Evolutionary conservation across 306 rosid species (phyloP).

Genomic region (Dalbergia oliveri): DNA sequence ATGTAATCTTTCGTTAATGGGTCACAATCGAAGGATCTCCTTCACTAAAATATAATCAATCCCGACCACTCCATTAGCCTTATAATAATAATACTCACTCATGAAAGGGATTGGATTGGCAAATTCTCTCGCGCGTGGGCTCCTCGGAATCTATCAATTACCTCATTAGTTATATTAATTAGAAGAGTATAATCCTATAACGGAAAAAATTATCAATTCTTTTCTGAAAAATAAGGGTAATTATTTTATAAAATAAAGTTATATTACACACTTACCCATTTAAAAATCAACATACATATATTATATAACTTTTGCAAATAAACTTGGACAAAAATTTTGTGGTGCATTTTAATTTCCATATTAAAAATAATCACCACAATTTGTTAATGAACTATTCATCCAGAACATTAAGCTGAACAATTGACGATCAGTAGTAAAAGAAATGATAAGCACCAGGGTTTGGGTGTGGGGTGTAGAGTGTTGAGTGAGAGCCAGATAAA

Average conservation of each 20-base stretch:
- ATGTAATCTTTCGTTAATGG: conserved; percentile 25
- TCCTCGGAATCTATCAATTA: not conserved
- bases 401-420: not conserved
- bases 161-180: not conserved
- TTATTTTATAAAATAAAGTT: too few species aligned
- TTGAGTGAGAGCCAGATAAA: conserved; percentile 21
- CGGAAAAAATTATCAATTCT: too few species aligned
- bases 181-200: too few species aligned
- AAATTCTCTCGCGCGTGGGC: conserved; percentile 22
- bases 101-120: conserved; percentile 27
- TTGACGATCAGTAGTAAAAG: not conserved
- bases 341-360: not conserved
- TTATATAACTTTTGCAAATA: too few species aligned
- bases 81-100: conserved; percentile 15
- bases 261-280: too few species aligned
- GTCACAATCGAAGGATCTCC: conserved; percentile 33
- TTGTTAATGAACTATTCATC: not conserved
- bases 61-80: conserved; percentile 9
- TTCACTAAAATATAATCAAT: conserved; percentile 19
- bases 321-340: too few species aligned
- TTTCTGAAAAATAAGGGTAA: too few species aligned
- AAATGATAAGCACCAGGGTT: not conserved
- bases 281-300: too few species aligned
- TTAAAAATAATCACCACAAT: not conserved
- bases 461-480: not conserved